A percentile compares a stretch with the other conserved stretches of the same genome.
Evolutionary conservation across 1,284 basidiomycete genomes (phyloP).

Genomic region (Ganoderma lucidum): DNA sequence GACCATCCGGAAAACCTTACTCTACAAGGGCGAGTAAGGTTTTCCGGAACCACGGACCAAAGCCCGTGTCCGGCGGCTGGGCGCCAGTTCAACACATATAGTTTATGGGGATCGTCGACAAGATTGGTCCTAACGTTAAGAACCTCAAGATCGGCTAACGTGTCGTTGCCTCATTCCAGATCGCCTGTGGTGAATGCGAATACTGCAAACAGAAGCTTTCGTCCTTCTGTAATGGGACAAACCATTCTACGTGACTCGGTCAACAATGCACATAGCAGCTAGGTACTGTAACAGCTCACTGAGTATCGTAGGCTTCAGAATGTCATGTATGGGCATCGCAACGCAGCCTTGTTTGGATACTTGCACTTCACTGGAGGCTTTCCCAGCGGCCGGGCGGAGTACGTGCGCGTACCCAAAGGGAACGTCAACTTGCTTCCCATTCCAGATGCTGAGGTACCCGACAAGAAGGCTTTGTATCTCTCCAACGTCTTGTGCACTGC

Average conservation of each 20-base stretch:
- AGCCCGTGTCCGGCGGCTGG: too few relatives aligned
- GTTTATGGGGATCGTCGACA: slow-evolving; percentile 78
- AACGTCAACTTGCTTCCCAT: slow-evolving; percentile 77
- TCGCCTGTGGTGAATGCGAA: slow-evolving; percentile 78
- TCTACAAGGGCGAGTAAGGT: too few relatives aligned
- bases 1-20: too few relatives aligned
- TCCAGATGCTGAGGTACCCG: slow-evolving; percentile 64
- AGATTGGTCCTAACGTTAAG: slow-evolving; percentile 68
- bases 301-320: slow-evolving; percentile 56
- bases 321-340: slow-evolving; percentile 72
- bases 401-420: slow-evolving; percentile 73
- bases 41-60: too few relatives aligned
- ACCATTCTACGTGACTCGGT: slow-evolving; percentile 62
- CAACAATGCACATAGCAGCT: not conserved
- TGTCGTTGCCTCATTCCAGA: slow-evolving; percentile 81
- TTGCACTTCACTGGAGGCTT: slow-evolving; percentile 80
- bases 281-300: not conserved
- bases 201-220: slow-evolving; percentile 80
- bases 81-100: slow-evolving; percentile 33
- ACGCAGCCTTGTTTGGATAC: slow-evolving; percentile 81
- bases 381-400: slow-evolving; percentile 77
- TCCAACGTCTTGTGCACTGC: slow-evolving; percentile 78
- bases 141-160: slow-evolving; percentile 69
- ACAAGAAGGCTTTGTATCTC: slow-evolving; percentile 71
- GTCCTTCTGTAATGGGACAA: slow-evolving; percentile 78